Base-by-base conservation (phyloP, 768 basidiomycete genomes). In the Dentipellis fragilis region DNA sequence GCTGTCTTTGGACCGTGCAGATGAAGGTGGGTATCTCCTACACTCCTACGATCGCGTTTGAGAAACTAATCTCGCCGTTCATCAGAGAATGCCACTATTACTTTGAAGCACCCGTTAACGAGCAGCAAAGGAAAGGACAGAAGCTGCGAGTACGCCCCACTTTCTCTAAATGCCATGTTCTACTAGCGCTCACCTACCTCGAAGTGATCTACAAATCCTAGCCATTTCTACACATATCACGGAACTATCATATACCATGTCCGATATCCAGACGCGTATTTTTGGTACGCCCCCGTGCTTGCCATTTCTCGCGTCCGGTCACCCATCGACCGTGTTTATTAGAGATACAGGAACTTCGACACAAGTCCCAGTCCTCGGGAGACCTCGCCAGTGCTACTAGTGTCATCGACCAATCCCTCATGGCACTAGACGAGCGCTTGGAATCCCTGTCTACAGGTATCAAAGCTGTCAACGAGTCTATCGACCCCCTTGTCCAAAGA, bases 331-430 rank as follows among this genome's bases (percentile, higher is more conserved):
- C 8, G 21, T n/a, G 21, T 5, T 3, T 14, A 48, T 23, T 64
- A 93, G 92, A 93, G 72, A 92, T 94, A 51, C 90, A 95, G 69
- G 93, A 95, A 68, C 78, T 94, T 46, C 85, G 93, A 45, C 93
- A 95, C 71, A 89, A 87, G 63, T 85, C 87, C 16, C 85, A 89
- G 60, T 76, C 81, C 11, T 76, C 79, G 12, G 72, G 73, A 23
- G 82, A 84, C 55, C 73, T 73, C 48, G 73, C 78, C 2, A 75
- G 74, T 54, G 81, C 84, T 46, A 85, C 86, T 1, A 74, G 75
- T 55, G 77, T 83, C 57, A 91, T 93, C 58, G 91, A 93, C 67
- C 80, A 87, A 61, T 87, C 89, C 3, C 77, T 93, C 47, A 84
- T 87, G 71, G 80, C 70, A 57, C 77, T 94, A 56, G 84, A 93